These are phyloP conservation scores for Phytophthora chlamydospora DNA, from an alignment of 352 stramenopile genomes.

Conservation along the genomic window DNA sequence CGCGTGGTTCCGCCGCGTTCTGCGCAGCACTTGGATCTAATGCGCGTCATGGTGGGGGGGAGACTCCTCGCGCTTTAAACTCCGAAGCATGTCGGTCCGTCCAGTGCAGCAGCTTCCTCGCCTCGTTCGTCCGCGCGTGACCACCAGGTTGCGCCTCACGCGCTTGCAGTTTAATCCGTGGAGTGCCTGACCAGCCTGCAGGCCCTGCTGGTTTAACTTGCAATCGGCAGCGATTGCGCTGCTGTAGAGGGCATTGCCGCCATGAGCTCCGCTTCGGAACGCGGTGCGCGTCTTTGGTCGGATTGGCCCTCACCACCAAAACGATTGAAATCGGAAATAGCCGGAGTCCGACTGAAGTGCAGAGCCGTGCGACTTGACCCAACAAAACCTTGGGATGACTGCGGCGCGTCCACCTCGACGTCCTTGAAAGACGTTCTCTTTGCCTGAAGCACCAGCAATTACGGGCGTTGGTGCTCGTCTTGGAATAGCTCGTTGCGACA, in stretches of 20 bases:
- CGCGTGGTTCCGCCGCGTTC: no score
- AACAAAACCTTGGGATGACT: conserved; percentile 7
- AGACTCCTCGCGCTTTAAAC: no score
- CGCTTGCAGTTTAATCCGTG: neutral
- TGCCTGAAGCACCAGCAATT: no score
- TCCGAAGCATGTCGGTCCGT: no score
- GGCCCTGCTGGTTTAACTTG: conserved; percentile 19
- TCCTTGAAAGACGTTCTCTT: no score
- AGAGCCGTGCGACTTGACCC: conserved; percentile 22
- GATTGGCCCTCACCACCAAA: conserved; percentile 24
- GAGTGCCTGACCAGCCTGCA: neutral
- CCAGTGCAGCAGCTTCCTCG: no score
- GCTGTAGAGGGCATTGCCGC: neutral
- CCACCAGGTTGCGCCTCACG: neutral
- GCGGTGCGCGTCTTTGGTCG: conserved; percentile 18
- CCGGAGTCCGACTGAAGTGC: conserved; percentile 9
- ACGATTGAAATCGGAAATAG: conserved; percentile 21
- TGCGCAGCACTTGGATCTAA: no score
- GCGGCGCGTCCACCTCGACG: no score
- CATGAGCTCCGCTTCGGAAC: neutral
- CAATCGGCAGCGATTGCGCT: neutral
- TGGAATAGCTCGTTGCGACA: no score
- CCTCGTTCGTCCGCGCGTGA: neutral
- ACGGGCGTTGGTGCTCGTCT: no score
- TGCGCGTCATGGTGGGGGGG: no score